Evolutionary conservation across 2,329 filamentous ascomycete species (phyloP), one percentile per base, ranked within the genome.

Genomic region (Lojkania enalia): DNA sequence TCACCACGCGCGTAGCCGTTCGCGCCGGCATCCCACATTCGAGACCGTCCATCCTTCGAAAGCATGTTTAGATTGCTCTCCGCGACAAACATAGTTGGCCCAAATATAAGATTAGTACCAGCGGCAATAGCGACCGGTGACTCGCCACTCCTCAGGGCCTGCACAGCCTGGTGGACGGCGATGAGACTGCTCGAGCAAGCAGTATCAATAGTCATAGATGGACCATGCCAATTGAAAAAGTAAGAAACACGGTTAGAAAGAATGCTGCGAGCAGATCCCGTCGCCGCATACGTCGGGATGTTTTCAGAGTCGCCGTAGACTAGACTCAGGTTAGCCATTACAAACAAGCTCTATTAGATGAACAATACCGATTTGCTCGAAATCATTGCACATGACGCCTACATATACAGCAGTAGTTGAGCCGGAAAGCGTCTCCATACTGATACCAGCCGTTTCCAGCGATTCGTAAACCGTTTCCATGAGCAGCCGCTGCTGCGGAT

Each of bases 1-100:
- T 84, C 81, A 9, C 76, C 78, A 0, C 79, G 71, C 19, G 69
- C 77, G 58, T 72, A 79, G 5, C 77, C 79, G 49, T 79, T 64
- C 0, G 76, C 79, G 1, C 57, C 38, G 0, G 57, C 63, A 12
- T 64, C 62, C 61, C 63, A 73, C 60, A 67, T 70, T 1, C 35
- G 32, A 6, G 35, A 52, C 0, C 48, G 33, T 12, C 63, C 60
- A 7, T 57, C 52, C 2, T 63, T 60, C 2, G 58, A 67, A 5
- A 71, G 49, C 60, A 70, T 65, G 1, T 57, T 45, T 16, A 69
- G 46, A 5, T 60, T 63, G 39, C 42, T 56, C 25, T 63, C 56
- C 1, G 40, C 33, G 20, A 69, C 58, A 39, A 42, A 19, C 4
- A 4, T 3, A 16, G 12, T 5, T 12, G 43, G 44, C 30, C 41